These are phyloP conservation scores for Hygrophoropsis aurantiaca DNA, from an alignment of 768 basidiomycete genomes.

Conservation along the genomic window DNA sequence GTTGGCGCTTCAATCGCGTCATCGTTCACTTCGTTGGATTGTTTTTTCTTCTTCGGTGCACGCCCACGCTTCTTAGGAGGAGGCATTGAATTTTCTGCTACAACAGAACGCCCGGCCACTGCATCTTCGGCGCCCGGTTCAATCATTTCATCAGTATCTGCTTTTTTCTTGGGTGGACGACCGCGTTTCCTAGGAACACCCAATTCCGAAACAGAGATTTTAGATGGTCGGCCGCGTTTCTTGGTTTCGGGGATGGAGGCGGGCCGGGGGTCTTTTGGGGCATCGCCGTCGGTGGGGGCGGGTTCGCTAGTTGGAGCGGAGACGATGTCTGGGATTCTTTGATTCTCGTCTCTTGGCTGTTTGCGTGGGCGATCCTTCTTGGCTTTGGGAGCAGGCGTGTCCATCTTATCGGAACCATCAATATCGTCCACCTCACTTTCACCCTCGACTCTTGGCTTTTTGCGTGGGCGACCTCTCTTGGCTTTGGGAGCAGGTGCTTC, in stretches of 20 bases:
- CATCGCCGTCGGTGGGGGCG: background rate
- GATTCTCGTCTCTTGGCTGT: constrained; percentile 13
- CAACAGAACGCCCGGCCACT: background rate
- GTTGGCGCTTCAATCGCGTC: background rate
- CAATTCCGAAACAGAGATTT: constrained; percentile 12
- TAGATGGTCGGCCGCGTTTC: constrained; percentile 37
- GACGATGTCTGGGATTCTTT: constrained; percentile 9
- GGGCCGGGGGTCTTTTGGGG: background rate
- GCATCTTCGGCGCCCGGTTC: constrained; percentile 4
- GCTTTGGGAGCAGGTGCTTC: constrained; percentile 18
- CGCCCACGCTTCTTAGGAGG: constrained; percentile 37
- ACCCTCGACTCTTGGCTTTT: constrained; percentile 21
- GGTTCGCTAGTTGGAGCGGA: background rate
- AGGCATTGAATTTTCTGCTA: constrained; percentile 4
- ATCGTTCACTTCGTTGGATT: constrained; percentile 2
- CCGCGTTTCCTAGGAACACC: constrained; percentile 36
- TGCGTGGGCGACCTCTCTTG: constrained; percentile 62
- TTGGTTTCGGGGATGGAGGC: constrained; percentile 23
- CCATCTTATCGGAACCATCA: no score
- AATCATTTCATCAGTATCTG: constrained; percentile 8
- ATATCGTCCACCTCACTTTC: constrained; percentile 19
- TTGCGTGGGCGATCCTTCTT: constrained; percentile 65
- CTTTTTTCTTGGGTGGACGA: constrained; percentile 29
- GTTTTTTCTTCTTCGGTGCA: constrained; percentile 23
- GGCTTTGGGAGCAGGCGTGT: constrained; percentile 18